Conservation (phyloP, 257 asterid genomes). For the Ocimum tenuiflorum region DNA sequence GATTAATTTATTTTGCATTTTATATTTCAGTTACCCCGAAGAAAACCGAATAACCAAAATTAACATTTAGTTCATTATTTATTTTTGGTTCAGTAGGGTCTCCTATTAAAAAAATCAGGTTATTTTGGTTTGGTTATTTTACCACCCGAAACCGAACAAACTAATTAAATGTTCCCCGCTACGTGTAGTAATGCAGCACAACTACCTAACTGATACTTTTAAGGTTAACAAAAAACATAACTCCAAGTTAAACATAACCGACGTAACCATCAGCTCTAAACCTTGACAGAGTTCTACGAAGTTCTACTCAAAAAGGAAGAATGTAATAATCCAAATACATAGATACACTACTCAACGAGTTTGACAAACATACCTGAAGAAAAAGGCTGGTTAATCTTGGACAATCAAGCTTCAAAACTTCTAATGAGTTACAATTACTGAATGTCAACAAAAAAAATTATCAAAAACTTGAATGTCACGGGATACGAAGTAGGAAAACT, state of each 20-base stretch:
- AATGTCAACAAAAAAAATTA: slow-evolving; percentile 16
- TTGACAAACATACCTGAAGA: slow-evolving; percentile 64
- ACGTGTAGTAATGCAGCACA: background rate
- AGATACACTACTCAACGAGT: background rate
- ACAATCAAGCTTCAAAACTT: slow-evolving; percentile 76
- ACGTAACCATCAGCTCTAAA: background rate
- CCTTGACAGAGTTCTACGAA: background rate
- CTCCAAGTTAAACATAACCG: background rate
- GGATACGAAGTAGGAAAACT: background rate
- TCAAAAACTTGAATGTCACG: background rate
- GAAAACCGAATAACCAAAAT: too few relatives aligned
- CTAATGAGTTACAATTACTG: slow-evolving; percentile 88
- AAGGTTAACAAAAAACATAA: background rate
- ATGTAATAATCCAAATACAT: background rate
- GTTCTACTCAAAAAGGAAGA: background rate
- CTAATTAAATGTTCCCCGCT: too few relatives aligned
- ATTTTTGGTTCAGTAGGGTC: too few relatives aligned
- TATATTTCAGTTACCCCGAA: too few relatives aligned
- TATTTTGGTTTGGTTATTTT: too few relatives aligned
- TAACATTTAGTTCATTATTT: too few relatives aligned
- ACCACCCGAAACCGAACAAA: too few relatives aligned
- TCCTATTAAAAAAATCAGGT: too few relatives aligned
- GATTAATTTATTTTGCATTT: too few relatives aligned
- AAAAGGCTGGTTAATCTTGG: slow-evolving; percentile 87
- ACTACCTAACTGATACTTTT: background rate